Evolutionary conservation across 208 protist species (phyloP), one percentile per base, ranked within the genome.

Genomic region (Leishmania turanica): DNA sequence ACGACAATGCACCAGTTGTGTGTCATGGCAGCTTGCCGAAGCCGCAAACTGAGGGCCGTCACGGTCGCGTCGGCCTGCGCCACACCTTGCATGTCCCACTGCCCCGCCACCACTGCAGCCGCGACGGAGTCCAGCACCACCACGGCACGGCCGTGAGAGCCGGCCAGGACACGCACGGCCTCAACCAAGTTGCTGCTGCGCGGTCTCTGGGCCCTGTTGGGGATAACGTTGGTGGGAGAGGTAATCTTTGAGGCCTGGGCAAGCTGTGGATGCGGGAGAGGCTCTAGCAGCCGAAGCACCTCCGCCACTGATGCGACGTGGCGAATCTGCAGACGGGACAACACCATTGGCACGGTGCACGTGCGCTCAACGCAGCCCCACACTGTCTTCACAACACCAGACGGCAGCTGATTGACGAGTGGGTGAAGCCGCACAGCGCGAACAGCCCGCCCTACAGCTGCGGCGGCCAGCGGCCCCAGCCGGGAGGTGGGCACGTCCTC

Each of bases 91-190:
- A 79, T 49, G 65, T 66, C 72, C 13, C 65, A 79, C 76, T 66
- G 51, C n/a, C 78, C 73, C 24, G 73, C 73, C 8, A 75, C 66
- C 27, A 70, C 92, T 42, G 87, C 84, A 4, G 80, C 91, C 27
- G 92, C 92, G 56, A 93, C 89, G 47, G 92, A 96, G 85, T 96
- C 92, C 21, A 96, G 69, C 11, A 88, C 89, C 47, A 96, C 68
- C 2, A 96, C n/a, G 37, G 88, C 91, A 5, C 81, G 77, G 15
- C 84, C 66, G 3, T 47, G 51, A 42, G 73, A 68, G 37, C 89
- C 87, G 6, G 77, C 70, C 62, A 80, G 62, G 8, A 84, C 42
- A 37, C 56, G 73, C 47, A 92, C 87, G 0, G 84, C 83, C 0
- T 53, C 75, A 4, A 75, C 78, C 75, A 94, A 76, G 51, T 11